Evolutionary conservation across 768 basidiomycete species (phyloP).

Genomic region (Lyophyllum atratum): DNA sequence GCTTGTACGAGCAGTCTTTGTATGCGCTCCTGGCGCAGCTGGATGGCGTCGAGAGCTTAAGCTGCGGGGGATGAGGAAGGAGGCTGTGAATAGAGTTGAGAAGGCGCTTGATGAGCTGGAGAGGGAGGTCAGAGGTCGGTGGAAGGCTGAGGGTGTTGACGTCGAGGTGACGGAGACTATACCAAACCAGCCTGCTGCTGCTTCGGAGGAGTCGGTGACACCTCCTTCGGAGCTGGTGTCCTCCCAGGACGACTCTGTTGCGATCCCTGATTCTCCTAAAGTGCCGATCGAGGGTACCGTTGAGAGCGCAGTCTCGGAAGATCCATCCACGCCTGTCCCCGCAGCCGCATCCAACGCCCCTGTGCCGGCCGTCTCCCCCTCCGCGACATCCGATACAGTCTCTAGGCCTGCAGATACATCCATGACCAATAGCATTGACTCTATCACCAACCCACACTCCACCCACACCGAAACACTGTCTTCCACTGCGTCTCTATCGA

Average conservation of each 20-base stretch:
- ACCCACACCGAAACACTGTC: not conserved
- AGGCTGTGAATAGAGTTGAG: conserved; percentile 57
- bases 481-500: not conserved
- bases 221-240: not conserved
- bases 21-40: conserved; percentile 54
- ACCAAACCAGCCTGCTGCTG: not conserved
- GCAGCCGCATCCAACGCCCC: not conserved
- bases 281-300: not conserved
- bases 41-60: conserved; percentile 63
- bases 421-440: not conserved
- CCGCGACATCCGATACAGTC: not conserved
- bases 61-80: conserved; percentile 58
- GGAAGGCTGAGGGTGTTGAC: conserved; percentile 24
- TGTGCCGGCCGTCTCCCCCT: not conserved
- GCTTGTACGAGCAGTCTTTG: conserved; percentile 66
- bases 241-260: not conserved
- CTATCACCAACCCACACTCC: not conserved
- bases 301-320: too few species aligned
- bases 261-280: too few species aligned
- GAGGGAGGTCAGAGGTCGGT: conserved; percentile 43
- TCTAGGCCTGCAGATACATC: not conserved
- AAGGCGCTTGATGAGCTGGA: conserved; percentile 56
- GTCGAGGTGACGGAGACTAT: conserved; percentile 1
- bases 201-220: too few species aligned
- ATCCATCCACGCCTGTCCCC: not conserved